Conservation (phyloP, 192 early-diverging fungal species). For the Coemansia sp. region DNA sequence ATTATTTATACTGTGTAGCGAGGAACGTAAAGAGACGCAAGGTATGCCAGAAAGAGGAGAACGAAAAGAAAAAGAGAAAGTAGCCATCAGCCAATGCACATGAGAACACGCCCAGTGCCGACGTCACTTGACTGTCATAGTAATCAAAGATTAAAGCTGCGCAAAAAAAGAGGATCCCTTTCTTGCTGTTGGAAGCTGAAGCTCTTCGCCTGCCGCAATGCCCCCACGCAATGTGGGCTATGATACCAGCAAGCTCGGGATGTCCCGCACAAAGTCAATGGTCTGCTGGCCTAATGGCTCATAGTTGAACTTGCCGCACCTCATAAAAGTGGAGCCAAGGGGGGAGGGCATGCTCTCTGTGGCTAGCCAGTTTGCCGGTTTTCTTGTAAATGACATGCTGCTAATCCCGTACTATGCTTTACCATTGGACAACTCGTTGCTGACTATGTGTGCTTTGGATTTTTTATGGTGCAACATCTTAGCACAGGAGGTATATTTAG, state of each 20-base stretch:
- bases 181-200: slow-evolving; percentile 54
- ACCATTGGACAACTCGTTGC: no score
- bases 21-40: slow-evolving; percentile 7
- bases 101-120: background rate
- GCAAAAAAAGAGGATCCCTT: background rate
- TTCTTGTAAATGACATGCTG: no score
- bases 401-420: no score
- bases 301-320: slow-evolving; percentile 66
- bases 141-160: background rate
- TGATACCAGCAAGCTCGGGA: slow-evolving; percentile 57
- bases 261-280: slow-evolving; percentile 65
- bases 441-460: no score
- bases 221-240: slow-evolving; percentile 60
- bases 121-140: background rate
- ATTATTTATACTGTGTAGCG: background rate
- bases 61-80: background rate
- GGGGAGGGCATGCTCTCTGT: no score
- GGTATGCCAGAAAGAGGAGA: background rate
- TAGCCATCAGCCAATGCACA: background rate
- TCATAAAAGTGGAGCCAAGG: no score
- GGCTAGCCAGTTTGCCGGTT: no score
- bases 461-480: no score
- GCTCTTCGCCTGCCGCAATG: slow-evolving; percentile 60
- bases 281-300: slow-evolving; percentile 56
- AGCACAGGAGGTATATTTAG: no score